A percentile compares a stretch with the other conserved stretches of the same genome.
Evolutionary conservation across 371 early-diverging fungal genomes (phyloP).

Genomic region (Cladochytrium tenue): DNA sequence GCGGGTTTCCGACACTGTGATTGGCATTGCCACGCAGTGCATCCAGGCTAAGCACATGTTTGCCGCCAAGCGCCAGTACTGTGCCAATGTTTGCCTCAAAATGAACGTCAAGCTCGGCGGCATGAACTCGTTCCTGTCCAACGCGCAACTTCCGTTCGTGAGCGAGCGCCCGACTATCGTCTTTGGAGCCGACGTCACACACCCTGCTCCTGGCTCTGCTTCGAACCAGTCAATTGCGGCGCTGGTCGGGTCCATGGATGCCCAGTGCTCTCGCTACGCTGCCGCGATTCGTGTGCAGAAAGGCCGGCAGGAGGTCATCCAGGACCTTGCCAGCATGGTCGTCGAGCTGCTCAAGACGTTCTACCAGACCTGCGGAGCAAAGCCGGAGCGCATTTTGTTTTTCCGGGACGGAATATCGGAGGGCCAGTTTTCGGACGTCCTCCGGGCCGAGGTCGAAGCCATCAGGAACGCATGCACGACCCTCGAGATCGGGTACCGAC

Average conservation of each 20-base stretch:
- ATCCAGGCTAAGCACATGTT: conserved; percentile 73
- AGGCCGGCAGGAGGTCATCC: conserved; percentile 84
- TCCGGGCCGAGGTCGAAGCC: conserved; percentile 75
- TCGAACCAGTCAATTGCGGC: conserved; percentile 87
- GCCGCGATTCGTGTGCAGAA: conserved; percentile 82
- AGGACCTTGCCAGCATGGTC: conserved; percentile 77
- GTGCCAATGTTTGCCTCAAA: conserved; percentile 66
- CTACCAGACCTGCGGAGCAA: conserved; percentile 67
- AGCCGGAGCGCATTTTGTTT: conserved; percentile 88
- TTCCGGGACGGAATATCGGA: conserved; percentile 91
- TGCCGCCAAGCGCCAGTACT: conserved; percentile 70
- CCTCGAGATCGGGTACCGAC: conserved; percentile 66
- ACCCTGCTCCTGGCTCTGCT: conserved; percentile 72
- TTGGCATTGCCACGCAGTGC: conserved; percentile 92
- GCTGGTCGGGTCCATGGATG: conserved; percentile 86
- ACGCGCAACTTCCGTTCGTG: conserved; percentile 65
- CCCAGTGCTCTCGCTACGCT: conserved; percentile 81
- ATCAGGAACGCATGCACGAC: conserved; percentile 73
- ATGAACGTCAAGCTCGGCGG: conserved; percentile 61
- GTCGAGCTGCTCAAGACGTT: conserved; percentile 80
- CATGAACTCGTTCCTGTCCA: conserved; percentile 51
- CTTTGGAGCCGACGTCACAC: conserved; percentile 94
- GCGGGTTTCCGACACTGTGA: conserved; percentile 85
- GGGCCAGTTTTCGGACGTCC: conserved; percentile 81
- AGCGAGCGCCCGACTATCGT: conserved; percentile 78